Conservation (phyloP, 139 green algal genomes). For the Chlamydomonas applanata region DNA sequence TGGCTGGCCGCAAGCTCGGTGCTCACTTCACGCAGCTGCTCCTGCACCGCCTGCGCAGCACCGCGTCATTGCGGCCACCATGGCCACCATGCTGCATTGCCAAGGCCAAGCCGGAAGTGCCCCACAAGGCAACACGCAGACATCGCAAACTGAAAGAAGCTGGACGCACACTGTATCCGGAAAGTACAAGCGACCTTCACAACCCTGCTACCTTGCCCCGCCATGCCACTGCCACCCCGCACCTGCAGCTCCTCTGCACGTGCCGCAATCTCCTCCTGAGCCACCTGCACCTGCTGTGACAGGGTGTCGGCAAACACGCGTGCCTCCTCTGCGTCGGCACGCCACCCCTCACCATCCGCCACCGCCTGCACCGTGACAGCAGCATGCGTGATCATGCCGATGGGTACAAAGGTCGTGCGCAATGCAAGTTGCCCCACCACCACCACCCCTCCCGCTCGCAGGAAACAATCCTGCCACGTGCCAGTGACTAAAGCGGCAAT, state of each 20-base stretch:
- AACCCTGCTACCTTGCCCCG: not conserved
- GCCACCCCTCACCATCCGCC: not conserved
- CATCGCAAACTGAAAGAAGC: too few relatives aligned
- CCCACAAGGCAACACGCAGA: too few relatives aligned
- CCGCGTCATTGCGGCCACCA: too few relatives aligned
- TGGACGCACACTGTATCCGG: too few relatives aligned
- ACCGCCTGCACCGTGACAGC: not conserved
- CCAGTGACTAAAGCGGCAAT: too few relatives aligned
- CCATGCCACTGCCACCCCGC: not conserved
- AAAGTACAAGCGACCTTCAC: too few relatives aligned
- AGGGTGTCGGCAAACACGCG: not conserved
- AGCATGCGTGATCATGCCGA: not conserved
- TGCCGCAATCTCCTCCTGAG: slow-evolving; percentile 8
- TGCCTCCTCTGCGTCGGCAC: not conserved
- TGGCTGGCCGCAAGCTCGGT: not conserved
- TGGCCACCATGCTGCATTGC: too few relatives aligned
- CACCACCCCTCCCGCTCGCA: too few relatives aligned
- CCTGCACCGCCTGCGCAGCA: slow-evolving; percentile 8
- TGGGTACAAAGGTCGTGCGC: too few relatives aligned
- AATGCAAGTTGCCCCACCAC: too few relatives aligned
- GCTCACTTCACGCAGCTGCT: not conserved
- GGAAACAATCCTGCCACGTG: too few relatives aligned
- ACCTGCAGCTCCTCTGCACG: slow-evolving; percentile 17
- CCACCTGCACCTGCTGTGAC: slow-evolving; percentile 13
- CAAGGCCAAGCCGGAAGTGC: too few relatives aligned